Base-by-base conservation (phyloP, 1,139 yeast species). In the Suhomyces panamericanus region DNA sequence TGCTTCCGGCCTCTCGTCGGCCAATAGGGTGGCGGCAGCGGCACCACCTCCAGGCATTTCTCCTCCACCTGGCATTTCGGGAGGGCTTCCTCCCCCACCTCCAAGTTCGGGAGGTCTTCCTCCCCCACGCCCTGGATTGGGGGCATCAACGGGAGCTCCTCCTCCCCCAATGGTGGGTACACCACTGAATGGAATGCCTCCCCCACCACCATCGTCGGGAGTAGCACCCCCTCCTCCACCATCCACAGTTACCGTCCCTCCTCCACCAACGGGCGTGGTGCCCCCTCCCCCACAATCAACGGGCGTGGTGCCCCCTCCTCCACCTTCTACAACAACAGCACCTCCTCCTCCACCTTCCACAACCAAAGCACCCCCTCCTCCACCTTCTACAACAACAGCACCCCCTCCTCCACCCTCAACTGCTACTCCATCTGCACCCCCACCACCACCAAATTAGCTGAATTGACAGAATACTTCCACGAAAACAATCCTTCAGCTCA, bases 21-120 rank as follows among this genome's bases (percentile, higher is more conserved):
- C 24, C 24, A 20, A 20, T 7, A 20, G 24, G 24, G 2, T 20
- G 24, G 24, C 24, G 9, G 24, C 24, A 4, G 4, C 24, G 24
- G 24, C 24, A n/a, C 53, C 52, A 31, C 49, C 56, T 14, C 64
- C 67, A 33, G 59, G 66, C 22, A n/a, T 57, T 8, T 35, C 48
- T 4, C 59, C 61, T 35, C 39, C 38, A 34, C 28, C 49, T n/a
- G 8, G 12, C 27, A 24, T 8, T 24, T 24, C n/a, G 6, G 29
- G 24, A 6, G 38, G 44, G 31, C 39, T 43, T 32, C 56, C 54
- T 13, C 29, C 27, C 3, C 59, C 48, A 10, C 29, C 27, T 3
- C 59, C 48, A 10, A 17, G 47, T 12, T 13, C 33, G 10, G n/a
- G 15, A 26, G 46, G 63, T 32, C 58, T 66, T 17, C 32, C 58